Percentiles rank a stretch among this genome's conserved stretches.
Conservation (phyloP, 1,139 yeast genomes). For the Meyerozyma elateridarum region DNA sequence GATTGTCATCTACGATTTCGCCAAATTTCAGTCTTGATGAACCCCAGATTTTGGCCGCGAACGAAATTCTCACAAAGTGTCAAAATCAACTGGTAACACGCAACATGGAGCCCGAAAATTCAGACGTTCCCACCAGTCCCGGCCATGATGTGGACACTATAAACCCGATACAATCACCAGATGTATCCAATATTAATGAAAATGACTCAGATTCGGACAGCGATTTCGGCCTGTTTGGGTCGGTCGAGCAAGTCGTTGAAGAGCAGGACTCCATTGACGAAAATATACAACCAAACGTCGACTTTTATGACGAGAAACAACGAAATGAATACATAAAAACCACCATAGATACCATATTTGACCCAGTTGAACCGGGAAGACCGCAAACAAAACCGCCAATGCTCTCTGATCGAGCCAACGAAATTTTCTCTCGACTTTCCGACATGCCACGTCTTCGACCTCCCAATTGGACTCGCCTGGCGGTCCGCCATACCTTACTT, state of each 20-base stretch:
- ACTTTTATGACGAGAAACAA: not conserved
- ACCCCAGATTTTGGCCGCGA: not conserved
- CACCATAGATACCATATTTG: not conserved
- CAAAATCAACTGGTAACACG: not conserved
- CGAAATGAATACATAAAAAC: not conserved
- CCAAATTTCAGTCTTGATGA: constrained; percentile 1
- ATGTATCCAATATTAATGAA: too few species aligned
- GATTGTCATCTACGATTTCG: constrained; percentile 8
- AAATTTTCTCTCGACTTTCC: not conserved
- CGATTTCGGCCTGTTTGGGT: constrained; percentile 7
- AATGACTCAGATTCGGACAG: constrained; percentile 8
- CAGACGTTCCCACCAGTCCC: too few species aligned
- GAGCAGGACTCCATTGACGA: too few species aligned
- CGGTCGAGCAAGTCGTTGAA: constrained; percentile 1
- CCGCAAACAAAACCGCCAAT: not conserved
- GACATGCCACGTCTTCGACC: constrained; percentile 41
- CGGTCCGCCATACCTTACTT: constrained; percentile 52
- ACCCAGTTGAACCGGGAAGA: not conserved
- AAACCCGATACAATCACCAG: too few species aligned
- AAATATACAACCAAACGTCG: not conserved
- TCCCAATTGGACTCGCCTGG: constrained; percentile 55
- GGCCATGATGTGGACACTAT: too few species aligned
- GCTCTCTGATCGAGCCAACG: not conserved
- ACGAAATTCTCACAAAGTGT: constrained; percentile 1
- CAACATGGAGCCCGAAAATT: constrained; percentile 9